Percentiles rank a stretch among this genome's conserved stretches.
phyloP scores from a whole-genome alignment of 352 stramenopile genomes.

The Phytophthora rubi region DNA sequence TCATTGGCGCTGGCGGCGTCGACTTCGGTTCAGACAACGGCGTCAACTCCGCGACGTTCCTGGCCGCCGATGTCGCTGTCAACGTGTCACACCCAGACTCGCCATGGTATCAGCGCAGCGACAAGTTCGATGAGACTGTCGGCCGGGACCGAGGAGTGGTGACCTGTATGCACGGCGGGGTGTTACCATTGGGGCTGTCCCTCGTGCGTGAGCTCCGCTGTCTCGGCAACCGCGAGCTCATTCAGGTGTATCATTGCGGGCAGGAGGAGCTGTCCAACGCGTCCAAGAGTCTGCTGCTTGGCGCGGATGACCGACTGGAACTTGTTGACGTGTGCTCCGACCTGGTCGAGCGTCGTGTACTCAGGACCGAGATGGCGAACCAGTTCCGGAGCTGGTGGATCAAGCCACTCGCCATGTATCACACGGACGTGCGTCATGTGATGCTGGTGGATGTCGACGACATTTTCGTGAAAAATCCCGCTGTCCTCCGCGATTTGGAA shows the following conservation, averaged over 20 bases:
- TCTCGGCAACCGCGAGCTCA: constrained; percentile 41
- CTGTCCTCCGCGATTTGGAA: constrained; percentile 38
- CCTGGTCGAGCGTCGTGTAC: constrained; percentile 25
- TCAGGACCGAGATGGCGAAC: constrained; percentile 15
- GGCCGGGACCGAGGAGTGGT: constrained; percentile 39
- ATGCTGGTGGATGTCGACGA: constrained; percentile 37
- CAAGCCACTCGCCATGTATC: constrained; percentile 41
- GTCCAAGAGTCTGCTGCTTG: constrained; percentile 23
- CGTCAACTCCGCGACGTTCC: constrained; percentile 23
- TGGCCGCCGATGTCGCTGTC: constrained; percentile 11
- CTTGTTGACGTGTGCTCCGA: constrained; percentile 48
- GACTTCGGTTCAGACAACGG: constrained; percentile 20
- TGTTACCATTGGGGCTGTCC: constrained; percentile 43
- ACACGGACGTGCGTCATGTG: constrained; percentile 32
- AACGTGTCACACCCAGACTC: constrained; percentile 27
- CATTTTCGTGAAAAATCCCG: constrained; percentile 50
- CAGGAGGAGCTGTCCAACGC: constrained; percentile 40
- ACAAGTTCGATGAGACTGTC: constrained; percentile 36
- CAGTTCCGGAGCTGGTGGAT: constrained; percentile 48
- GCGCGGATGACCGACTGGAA: constrained; percentile 30
- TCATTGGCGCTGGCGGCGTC: constrained; percentile 15
- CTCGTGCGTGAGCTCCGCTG: constrained; percentile 50
- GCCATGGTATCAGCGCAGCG: constrained; percentile 31
- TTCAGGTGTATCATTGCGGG: constrained; percentile 53
- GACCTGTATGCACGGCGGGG: constrained; percentile 40